Percentiles rank a stretch among this genome's conserved stretches.
These are phyloP conservation scores for Inga oerstediana DNA, from an alignment of 306 rosid genomes.

Conservation along the genomic window DNA sequence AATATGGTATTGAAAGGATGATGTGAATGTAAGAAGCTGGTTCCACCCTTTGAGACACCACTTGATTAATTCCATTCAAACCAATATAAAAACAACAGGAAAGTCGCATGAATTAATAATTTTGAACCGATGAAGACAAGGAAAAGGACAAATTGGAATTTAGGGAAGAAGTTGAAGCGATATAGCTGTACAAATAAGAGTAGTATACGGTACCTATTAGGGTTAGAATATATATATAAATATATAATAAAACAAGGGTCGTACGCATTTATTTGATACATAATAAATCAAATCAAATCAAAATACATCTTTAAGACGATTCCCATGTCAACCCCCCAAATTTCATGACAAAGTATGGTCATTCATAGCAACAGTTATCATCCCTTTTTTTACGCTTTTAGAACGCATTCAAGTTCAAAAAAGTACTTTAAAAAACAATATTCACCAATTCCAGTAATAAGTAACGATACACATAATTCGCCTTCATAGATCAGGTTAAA, in stretches of 20 bases:
- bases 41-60: background rate
- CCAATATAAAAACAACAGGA: background rate
- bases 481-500: background rate
- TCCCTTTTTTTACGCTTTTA: background rate
- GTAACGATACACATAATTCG: background rate
- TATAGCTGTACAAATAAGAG: background rate
- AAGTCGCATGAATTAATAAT: background rate
- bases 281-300: slow-evolving; percentile 18
- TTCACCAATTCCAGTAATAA: background rate
- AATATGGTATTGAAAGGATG: background rate
- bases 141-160: background rate
- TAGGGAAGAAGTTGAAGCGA: background rate
- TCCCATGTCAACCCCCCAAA: slow-evolving; percentile 33
- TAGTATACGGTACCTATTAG: background rate
- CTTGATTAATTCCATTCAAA: background rate
- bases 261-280: slow-evolving; percentile 8
- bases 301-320: slow-evolving; percentile 22
- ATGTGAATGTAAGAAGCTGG: background rate
- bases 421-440: background rate
- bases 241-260: background rate
- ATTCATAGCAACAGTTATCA: slow-evolving; percentile 18
- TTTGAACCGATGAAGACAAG: background rate
- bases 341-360: slow-evolving; percentile 23
- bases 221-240: background rate
- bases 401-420: background rate